Evolutionary conservation across 2,329 filamentous ascomycete genomes (phyloP).

Genomic region (Chrysoporthe puriensis): DNA sequence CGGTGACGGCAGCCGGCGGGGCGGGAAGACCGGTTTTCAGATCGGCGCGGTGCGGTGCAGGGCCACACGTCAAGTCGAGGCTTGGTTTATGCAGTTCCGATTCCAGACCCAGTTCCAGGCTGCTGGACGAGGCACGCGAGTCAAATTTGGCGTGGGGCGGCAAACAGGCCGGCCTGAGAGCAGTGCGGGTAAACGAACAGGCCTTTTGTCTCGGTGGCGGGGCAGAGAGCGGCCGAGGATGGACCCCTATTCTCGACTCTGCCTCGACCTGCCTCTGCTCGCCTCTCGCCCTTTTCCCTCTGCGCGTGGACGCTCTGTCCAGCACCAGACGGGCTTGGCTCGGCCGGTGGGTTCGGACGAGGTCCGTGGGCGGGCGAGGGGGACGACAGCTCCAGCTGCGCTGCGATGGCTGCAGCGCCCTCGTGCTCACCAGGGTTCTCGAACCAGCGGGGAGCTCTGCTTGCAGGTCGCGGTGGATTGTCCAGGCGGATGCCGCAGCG

Average conservation of each 20-base stretch:
- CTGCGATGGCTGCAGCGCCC: background rate
- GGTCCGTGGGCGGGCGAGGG: background rate
- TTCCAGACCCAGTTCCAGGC: background rate
- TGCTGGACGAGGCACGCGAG: constrained; percentile 9
- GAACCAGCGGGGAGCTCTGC: background rate
- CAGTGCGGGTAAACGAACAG: background rate
- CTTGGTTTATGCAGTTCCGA: background rate
- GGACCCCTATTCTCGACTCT: constrained; percentile 6
- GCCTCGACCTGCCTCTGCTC: background rate
- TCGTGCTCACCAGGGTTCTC: constrained; percentile 4
- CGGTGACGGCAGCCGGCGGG: constrained; percentile 19
- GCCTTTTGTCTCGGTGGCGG: background rate
- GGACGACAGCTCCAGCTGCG: background rate
- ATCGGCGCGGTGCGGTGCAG: constrained; percentile 14
- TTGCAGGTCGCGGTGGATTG: background rate
- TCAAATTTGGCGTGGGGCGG: constrained; percentile 13
- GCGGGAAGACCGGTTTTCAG: constrained; percentile 14
- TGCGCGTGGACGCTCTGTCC: background rate
- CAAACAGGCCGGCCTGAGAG: background rate
- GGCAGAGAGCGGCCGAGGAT: background rate
- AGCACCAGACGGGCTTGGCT: constrained; percentile 1
- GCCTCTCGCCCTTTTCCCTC: background rate
- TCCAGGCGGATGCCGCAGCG: background rate
- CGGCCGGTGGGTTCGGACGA: constrained; percentile 10
- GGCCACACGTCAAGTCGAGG: background rate